Evolutionary conservation across 441 rosid species (phyloP).

Genomic region (Jatropha podagrica): DNA sequence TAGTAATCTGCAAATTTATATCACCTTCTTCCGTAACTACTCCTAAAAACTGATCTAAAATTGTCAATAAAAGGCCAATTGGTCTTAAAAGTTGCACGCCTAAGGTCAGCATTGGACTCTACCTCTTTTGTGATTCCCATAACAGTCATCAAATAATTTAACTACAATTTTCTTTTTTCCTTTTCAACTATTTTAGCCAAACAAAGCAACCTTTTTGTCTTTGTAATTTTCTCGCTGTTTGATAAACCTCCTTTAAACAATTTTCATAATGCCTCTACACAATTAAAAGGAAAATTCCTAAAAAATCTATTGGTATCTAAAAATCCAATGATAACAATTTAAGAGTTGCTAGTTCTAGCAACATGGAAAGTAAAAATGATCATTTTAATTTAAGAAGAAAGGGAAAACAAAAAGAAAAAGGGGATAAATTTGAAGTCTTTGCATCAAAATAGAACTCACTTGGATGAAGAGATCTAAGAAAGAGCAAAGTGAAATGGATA

Average conservation of each 20-base stretch:
- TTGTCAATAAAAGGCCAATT: slow-evolving; percentile 55
- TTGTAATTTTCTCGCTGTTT: slow-evolving; percentile 46
- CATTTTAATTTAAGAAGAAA: no score
- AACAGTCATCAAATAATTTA: slow-evolving; percentile 48
- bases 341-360: no score
- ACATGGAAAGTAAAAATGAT: no score
- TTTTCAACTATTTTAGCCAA: slow-evolving; percentile 46
- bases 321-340: no score
- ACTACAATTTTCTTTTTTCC: slow-evolving; percentile 46
- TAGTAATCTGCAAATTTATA: slow-evolving; percentile 36
- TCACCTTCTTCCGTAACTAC: slow-evolving; percentile 40
- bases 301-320: no score
- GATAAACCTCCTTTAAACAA: slow-evolving; percentile 37
- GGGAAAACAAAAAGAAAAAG: no score
- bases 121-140: slow-evolving; percentile 52
- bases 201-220: slow-evolving; percentile 56
- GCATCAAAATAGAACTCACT: no score
- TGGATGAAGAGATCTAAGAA: no score
- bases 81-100: slow-evolving; percentile 55
- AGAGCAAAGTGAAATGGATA: no score
- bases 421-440: no score
- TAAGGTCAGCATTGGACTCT: slow-evolving; percentile 45
- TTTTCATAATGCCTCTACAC: slow-evolving; percentile 52
- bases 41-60: slow-evolving; percentile 55
- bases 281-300: no score